Percentiles rank a stretch among this genome's conserved stretches.
Conservation (phyloP, 345 rosid species). For the Citrus australasica region DNA sequence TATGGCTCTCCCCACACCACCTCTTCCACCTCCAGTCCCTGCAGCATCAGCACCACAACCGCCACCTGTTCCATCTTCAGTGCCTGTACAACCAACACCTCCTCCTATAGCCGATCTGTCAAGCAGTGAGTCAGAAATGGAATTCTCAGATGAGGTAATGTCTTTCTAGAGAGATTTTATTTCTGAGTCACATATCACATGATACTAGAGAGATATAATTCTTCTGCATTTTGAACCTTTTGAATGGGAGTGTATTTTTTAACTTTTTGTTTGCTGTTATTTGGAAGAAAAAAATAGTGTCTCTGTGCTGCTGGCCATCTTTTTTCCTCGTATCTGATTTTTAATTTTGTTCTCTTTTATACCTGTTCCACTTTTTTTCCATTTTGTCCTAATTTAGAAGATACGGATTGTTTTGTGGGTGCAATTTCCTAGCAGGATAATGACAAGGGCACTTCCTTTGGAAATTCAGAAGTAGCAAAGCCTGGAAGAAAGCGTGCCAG, state of each 20-base stretch:
- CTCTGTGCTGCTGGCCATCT: too few relatives aligned
- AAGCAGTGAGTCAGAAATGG: conserved; percentile 91
- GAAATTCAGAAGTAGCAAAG: conserved; percentile 25
- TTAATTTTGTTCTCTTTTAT: too few relatives aligned
- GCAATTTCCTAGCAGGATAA: conserved; percentile 41
- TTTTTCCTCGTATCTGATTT: too few relatives aligned
- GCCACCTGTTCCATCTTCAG: conserved; percentile 68
- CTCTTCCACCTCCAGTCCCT: conserved; percentile 63
- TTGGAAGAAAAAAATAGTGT: not conserved
- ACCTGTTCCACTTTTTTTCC: too few relatives aligned
- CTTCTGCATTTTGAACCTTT: not conserved
- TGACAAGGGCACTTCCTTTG: conserved; percentile 19
- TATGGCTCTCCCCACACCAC: conserved; percentile 90
- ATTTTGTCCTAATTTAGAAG: too few relatives aligned
- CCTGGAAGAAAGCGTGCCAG: conserved; percentile 62
- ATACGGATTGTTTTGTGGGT: not conserved
- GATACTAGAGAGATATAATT: not conserved
- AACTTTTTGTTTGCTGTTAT: not conserved
- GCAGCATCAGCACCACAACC: conserved; percentile 17
- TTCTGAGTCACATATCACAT: not conserved
- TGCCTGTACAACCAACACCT: conserved; percentile 31
- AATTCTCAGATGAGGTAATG: conserved; percentile 77
- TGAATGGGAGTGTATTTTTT: not conserved
- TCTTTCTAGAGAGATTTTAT: conserved; percentile 18
- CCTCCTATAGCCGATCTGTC: conserved; percentile 41